Evolutionary conservation across 2,329 filamentous ascomycete species (phyloP).

Genomic region (Spiromastix sp.): DNA sequence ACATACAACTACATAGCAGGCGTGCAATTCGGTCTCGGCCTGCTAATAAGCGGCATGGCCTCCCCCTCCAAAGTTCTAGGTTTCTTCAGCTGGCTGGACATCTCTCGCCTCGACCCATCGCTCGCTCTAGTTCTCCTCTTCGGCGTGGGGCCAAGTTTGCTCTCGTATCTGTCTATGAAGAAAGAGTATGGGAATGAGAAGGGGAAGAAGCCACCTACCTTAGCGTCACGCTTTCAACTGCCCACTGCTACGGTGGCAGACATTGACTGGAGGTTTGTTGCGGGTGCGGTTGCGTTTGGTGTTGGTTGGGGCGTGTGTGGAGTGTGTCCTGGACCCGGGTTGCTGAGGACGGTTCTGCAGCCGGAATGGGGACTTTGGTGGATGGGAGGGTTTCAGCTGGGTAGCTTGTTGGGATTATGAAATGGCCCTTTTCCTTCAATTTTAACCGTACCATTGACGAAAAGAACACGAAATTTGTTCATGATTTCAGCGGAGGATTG

Average conservation of each 20-base stretch:
- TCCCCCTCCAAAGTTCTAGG: slow-evolving; percentile 40
- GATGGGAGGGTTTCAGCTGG: slow-evolving; percentile 38
- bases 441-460: too few relatives aligned
- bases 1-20: slow-evolving; percentile 37
- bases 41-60: slow-evolving; percentile 43
- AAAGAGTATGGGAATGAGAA: slow-evolving; percentile 17
- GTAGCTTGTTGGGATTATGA: slow-evolving; percentile 23
- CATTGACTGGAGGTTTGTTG: slow-evolving; percentile 39
- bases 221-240: slow-evolving; percentile 33
- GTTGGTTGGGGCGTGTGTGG: slow-evolving; percentile 42
- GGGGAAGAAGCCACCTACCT: slow-evolving; percentile 28
- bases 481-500: too few relatives aligned
- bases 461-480: not conserved
- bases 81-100: slow-evolving; percentile 38
- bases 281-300: slow-evolving; percentile 39
- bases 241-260: slow-evolving; percentile 36
- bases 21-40: slow-evolving; percentile 41
- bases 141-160: slow-evolving; percentile 37
- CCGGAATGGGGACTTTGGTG: slow-evolving; percentile 39
- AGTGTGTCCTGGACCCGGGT: slow-evolving; percentile 42
- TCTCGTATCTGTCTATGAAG: slow-evolving; percentile 22
- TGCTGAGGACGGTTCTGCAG: slow-evolving; percentile 37
- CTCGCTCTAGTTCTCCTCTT: slow-evolving; percentile 40
- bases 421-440: slow-evolving; percentile 1
- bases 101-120: slow-evolving; percentile 40